Evolutionary conservation across 768 basidiomycete species (phyloP).

Genomic region (Amanita exitialis): DNA sequence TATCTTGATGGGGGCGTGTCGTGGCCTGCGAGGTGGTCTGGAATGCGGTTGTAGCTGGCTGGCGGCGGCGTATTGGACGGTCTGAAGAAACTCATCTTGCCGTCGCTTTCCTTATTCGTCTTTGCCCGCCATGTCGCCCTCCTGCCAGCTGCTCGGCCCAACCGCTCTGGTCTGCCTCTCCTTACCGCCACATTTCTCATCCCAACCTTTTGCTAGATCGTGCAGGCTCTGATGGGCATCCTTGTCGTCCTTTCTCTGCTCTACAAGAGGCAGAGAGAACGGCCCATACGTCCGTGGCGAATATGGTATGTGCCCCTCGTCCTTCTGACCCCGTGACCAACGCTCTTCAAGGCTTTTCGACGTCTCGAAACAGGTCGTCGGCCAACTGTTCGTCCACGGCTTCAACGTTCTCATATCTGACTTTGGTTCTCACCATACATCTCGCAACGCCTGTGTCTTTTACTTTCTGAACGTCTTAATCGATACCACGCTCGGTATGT

Average conservation of each 20-base stretch:
- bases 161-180: slow-evolving; percentile 33
- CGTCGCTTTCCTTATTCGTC: not conserved
- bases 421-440: slow-evolving; percentile 56
- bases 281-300: slow-evolving; percentile 78
- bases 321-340: not conserved
- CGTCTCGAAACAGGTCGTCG: slow-evolving; percentile 85
- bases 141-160: slow-evolving; percentile 42
- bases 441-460: slow-evolving; percentile 79
- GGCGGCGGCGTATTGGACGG: slow-evolving; percentile 28
- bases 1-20: not conserved
- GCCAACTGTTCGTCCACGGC: slow-evolving; percentile 74
- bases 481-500: slow-evolving; percentile 83
- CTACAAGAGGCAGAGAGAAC: slow-evolving; percentile 82
- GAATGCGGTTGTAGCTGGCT: slow-evolving; percentile 31
- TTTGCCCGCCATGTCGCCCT: slow-evolving; percentile 16
- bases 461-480: slow-evolving; percentile 92
- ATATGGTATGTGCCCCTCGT: slow-evolving; percentile 59
- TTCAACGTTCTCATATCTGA: slow-evolving; percentile 75
- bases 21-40: slow-evolving; percentile 11
- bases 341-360: slow-evolving; percentile 68
- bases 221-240: slow-evolving; percentile 84
- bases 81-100: slow-evolving; percentile 39
- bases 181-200: slow-evolving; percentile 31
- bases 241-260: slow-evolving; percentile 83
- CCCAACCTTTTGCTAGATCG: slow-evolving; percentile 52